phyloP scores from a whole-genome alignment of 768 basidiomycete species.

The Agaricus blazei region DNA sequence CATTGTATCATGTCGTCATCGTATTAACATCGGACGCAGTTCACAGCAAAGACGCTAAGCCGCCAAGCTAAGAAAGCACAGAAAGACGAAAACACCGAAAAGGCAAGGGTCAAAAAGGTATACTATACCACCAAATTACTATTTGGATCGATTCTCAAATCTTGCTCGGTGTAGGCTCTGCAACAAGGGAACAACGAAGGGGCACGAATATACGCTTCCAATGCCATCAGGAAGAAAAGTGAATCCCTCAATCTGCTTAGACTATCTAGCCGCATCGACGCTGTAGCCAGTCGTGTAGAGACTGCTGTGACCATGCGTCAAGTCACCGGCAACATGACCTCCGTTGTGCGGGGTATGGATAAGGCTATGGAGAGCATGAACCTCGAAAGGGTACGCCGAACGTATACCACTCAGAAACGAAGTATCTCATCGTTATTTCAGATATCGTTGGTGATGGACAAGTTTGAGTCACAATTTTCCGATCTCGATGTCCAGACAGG shows the following conservation, averaged over 20 bases:
- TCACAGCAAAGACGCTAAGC: conserved; percentile 94
- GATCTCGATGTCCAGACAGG: conserved; percentile 97
- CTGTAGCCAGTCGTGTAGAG: conserved; percentile 94
- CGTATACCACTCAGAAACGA: background rate
- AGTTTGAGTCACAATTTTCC: conserved; percentile 93
- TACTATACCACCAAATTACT: conserved; percentile 6
- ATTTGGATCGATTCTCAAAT: conserved; percentile 2
- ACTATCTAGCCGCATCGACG: conserved; percentile 88
- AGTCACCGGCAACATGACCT: conserved; percentile 95
- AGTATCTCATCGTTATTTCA: conserved; percentile 23
- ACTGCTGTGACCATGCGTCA: conserved; percentile 98
- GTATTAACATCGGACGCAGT: conserved; percentile 46
- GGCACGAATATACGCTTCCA: conserved; percentile 96
- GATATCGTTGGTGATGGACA: conserved; percentile 99
- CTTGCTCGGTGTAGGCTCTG: conserved; percentile 61
- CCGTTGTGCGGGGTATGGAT: conserved; percentile 97
- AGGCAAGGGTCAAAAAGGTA: conserved; percentile 90
- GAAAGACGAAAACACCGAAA: conserved; percentile 91
- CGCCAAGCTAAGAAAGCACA: conserved; percentile 96
- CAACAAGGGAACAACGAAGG: conserved; percentile 96
- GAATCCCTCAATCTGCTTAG: conserved; percentile 90
- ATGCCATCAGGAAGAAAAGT: conserved; percentile 97
- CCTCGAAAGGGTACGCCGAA: conserved; percentile 74
- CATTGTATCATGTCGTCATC: conserved; percentile 5
- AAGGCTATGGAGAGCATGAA: conserved; percentile 99